Conservation (phyloP, 331 rosid species). For the Quercus tomentella region DNA sequence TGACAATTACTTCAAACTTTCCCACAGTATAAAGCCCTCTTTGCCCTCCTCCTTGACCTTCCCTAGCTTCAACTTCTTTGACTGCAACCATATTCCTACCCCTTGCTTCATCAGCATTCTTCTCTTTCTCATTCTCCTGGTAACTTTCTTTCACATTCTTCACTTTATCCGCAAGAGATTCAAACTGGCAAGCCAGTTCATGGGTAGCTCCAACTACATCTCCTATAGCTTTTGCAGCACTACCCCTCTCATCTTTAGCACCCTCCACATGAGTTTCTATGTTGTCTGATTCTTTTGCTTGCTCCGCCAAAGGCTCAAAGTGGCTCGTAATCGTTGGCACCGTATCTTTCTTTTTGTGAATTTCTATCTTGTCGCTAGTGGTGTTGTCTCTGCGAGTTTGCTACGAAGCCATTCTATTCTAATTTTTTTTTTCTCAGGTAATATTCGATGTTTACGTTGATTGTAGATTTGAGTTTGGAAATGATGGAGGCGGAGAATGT, state of each 20-base stretch:
- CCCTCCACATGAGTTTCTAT: no score
- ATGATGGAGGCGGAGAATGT: background rate
- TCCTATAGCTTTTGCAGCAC: no score
- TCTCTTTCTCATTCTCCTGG: slow-evolving; percentile 14
- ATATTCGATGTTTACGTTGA: background rate
- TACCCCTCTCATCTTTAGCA: no score
- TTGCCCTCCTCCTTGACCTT: background rate
- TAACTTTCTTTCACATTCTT: background rate
- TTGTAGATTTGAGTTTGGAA: background rate
- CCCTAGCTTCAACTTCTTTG: slow-evolving; percentile 10
- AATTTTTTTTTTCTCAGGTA: background rate
- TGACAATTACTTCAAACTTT: slow-evolving; percentile 11
- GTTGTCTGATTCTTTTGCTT: slow-evolving; percentile 11
- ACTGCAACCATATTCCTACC: slow-evolving; percentile 6
- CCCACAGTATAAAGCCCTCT: slow-evolving; percentile 13
- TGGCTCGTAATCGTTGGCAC: slow-evolving; percentile 59
- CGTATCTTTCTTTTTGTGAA: slow-evolving; percentile 30
- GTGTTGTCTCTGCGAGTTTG: slow-evolving; percentile 45
- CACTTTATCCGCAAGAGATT: slow-evolving; percentile 48
- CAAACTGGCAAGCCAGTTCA: slow-evolving; percentile 32
- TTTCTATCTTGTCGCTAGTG: slow-evolving; percentile 42
- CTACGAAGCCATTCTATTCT: slow-evolving; percentile 53
- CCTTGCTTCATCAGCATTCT: slow-evolving; percentile 19
- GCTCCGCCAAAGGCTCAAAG: slow-evolving; percentile 43
- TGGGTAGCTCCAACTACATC: no score